These are phyloP conservation scores for Marchantia polymorpha DNA, from an alignment of 225 moss, liverwort and hornwort genomes.

Conservation along the genomic window DNA sequence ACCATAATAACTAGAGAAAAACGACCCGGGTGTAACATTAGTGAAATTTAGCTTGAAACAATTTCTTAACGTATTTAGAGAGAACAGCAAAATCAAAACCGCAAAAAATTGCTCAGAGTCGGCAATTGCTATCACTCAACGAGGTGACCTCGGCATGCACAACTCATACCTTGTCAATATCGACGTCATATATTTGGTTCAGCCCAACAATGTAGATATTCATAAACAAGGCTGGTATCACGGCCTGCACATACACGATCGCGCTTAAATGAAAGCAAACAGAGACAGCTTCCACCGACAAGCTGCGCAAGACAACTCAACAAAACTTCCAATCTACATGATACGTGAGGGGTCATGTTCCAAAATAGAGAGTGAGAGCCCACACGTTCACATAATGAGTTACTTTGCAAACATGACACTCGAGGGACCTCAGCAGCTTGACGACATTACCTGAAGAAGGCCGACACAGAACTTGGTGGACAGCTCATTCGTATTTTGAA, in stretches of 20 bases:
- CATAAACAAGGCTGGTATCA: constrained; percentile 77
- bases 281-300: background rate
- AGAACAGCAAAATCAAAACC: background rate
- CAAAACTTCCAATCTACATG: too few species aligned
- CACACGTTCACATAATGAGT: background rate
- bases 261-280: background rate
- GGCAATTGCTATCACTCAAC: background rate
- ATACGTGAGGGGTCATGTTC: background rate
- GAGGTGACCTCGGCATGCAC: background rate
- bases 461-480: constrained; percentile 61
- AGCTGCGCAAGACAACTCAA: background rate
- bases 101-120: background rate
- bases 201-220: constrained; percentile 83
- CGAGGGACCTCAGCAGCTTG: background rate
- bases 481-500: constrained; percentile 64
- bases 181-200: constrained; percentile 87
- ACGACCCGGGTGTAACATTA: background rate
- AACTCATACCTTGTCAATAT: constrained; percentile 62
- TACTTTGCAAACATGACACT: background rate
- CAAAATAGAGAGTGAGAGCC: background rate
- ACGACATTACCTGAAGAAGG: constrained; percentile 60
- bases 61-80: background rate
- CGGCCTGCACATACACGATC: constrained; percentile 46
- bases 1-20: background rate
- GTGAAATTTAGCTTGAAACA: background rate